These are phyloP conservation scores for Kluyveromyces starmeri DNA, from an alignment of 805 yeast species.

Conservation along the genomic window DNA sequence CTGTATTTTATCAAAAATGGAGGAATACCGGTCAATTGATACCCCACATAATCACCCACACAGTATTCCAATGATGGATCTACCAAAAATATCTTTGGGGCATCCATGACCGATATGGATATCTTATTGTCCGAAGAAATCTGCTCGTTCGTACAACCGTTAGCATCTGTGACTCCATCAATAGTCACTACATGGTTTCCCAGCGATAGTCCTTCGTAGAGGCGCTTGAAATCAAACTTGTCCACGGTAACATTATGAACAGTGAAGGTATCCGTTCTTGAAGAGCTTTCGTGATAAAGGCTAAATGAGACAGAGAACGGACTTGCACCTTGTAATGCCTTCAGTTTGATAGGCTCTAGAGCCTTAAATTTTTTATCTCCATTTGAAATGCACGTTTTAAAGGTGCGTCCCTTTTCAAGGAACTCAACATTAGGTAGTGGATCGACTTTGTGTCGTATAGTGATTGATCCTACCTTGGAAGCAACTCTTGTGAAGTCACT, in stretches of 20 bases:
- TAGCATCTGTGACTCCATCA: conserved; percentile 50
- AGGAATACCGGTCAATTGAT: conserved; percentile 65
- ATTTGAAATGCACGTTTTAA: conserved; percentile 42
- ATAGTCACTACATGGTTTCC: conserved; percentile 65
- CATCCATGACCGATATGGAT: conserved; percentile 59
- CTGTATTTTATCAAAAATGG: conserved; percentile 72
- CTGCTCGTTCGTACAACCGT: conserved; percentile 53
- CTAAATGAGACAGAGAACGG: conserved; percentile 55
- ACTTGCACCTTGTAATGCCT: conserved; percentile 42
- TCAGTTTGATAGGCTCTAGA: conserved; percentile 45
- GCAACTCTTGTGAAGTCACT: conserved; percentile 27
- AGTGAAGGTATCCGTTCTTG: conserved; percentile 39
- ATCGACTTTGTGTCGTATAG: conserved; percentile 44
- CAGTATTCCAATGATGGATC: conserved; percentile 51
- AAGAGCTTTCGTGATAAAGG: conserved; percentile 52
- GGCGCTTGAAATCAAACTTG: conserved; percentile 31
- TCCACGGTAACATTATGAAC: conserved; percentile 36
- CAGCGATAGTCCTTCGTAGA: conserved; percentile 46
- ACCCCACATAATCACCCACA: conserved; percentile 84
- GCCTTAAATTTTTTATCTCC: conserved; percentile 26
- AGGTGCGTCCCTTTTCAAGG: conserved; percentile 36
- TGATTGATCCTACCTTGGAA: conserved; percentile 28
- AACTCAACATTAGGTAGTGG: conserved; percentile 55
- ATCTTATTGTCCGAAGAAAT: conserved; percentile 37
- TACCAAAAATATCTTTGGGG: conserved; percentile 53